phyloP scores from a whole-genome alignment of 208 protist genomes.

The Angomonas deanei region DNA sequence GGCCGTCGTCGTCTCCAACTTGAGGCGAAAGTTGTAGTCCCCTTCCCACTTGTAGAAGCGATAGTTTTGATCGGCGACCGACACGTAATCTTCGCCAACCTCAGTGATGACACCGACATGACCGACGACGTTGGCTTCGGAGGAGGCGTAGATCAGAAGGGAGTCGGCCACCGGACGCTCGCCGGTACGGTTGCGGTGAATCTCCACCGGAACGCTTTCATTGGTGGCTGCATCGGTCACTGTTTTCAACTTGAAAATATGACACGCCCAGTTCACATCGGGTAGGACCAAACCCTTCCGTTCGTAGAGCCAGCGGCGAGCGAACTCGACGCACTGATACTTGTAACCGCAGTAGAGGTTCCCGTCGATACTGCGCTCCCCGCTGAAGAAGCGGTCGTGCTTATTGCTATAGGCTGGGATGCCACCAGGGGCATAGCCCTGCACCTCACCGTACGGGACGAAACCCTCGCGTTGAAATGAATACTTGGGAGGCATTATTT shows the following conservation, averaged over 20 bases:
- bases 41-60: slow-evolving; percentile 77
- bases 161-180: slow-evolving; percentile 67
- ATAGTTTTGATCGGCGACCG: slow-evolving; percentile 84
- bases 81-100: slow-evolving; percentile 80
- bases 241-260: slow-evolving; percentile 65
- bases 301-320: slow-evolving; percentile 78
- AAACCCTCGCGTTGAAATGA: slow-evolving; percentile 23
- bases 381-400: slow-evolving; percentile 83
- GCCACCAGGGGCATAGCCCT: slow-evolving; percentile 66
- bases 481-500: slow-evolving; percentile 4
- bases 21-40: slow-evolving; percentile 34
- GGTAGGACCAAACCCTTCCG: slow-evolving; percentile 74
- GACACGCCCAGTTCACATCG: slow-evolving; percentile 75
- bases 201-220: slow-evolving; percentile 31
- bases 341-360: slow-evolving; percentile 84
- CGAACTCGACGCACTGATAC: slow-evolving; percentile 89
- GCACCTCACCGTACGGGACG: slow-evolving; percentile 65
- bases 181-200: slow-evolving; percentile 50
- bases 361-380: slow-evolving; percentile 69
- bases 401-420: slow-evolving; percentile 88
- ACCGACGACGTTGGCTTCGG: slow-evolving; percentile 37
- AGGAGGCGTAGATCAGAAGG: slow-evolving; percentile 71
- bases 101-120: slow-evolving; percentile 84
- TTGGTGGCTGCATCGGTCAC: slow-evolving; percentile 63
- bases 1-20: slow-evolving; percentile 29